Conservation (phyloP, 164 flowering plant genomes). For the Taxillus chinensis region DNA sequence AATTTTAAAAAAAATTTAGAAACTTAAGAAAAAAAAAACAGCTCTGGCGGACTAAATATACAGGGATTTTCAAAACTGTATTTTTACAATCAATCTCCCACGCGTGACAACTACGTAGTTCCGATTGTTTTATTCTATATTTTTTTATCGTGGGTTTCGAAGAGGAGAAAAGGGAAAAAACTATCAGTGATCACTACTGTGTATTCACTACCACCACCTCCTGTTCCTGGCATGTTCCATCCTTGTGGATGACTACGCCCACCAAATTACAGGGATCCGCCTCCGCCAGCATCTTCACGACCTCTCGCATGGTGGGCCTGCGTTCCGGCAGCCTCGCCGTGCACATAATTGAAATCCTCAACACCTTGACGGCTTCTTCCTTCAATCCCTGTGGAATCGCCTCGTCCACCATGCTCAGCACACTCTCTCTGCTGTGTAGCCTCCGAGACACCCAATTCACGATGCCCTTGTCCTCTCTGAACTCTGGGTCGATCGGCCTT, state of each 20-base stretch:
- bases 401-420: conserved; percentile 33
- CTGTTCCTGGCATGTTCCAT: no score
- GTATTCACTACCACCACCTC: no score
- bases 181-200: no score
- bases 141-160: no score
- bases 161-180: no score
- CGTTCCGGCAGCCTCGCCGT: conserved; percentile 26
- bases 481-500: conserved; percentile 51
- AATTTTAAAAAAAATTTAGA: no score
- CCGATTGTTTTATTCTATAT: no score
- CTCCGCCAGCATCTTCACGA: conserved; percentile 45
- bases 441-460: conserved; percentile 41
- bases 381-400: conserved; percentile 19
- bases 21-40: no score
- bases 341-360: conserved; percentile 41
- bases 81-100: no score
- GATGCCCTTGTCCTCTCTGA: conserved; percentile 43
- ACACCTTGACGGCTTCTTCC: conserved; percentile 38
- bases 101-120: no score
- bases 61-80: no score
- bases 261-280: conserved; percentile 30
- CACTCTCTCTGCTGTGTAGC: conserved; percentile 22
- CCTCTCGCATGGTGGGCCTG: conserved; percentile 47
- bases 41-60: no score
- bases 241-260: conserved; percentile 14